Conservation (phyloP, 371 early-diverging fungal genomes). For the Homolaphlyctis polyrhiza region DNA sequence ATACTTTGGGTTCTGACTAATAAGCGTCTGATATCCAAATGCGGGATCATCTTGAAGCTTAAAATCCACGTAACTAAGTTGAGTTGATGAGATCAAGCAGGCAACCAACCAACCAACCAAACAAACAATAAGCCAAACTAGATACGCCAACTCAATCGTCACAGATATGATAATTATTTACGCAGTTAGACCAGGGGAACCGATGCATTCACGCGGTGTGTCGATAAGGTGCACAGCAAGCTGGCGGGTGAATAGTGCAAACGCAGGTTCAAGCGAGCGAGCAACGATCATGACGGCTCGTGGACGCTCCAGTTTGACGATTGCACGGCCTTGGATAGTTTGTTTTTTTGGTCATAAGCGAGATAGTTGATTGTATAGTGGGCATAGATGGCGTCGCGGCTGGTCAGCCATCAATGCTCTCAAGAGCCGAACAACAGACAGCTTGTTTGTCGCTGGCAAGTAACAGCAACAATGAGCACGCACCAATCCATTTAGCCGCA, state of each 20-base stretch:
- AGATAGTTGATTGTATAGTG: not conserved
- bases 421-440: not conserved
- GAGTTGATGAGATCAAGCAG: not conserved
- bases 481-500: conserved; percentile 23
- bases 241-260: conserved; percentile 24
- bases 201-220: conserved; percentile 12
- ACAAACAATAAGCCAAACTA: conserved; percentile 42
- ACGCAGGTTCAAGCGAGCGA: conserved; percentile 14
- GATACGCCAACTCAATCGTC: no score
- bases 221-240: conserved; percentile 25
- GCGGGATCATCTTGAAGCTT: conserved; percentile 17
- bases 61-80: conserved; percentile 14
- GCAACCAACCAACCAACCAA: conserved; percentile 78
- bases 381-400: not conserved
- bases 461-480: not conserved
- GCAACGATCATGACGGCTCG: conserved; percentile 29
- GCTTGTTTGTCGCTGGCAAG: not conserved
- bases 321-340: conserved; percentile 15
- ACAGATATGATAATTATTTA: no score
- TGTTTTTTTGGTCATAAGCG: not conserved
- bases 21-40: conserved; percentile 15
- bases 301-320: conserved; percentile 25
- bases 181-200: conserved; percentile 46
- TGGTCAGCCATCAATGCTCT: not conserved
- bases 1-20: conserved; percentile 17